Evolutionary conservation across 495 filamentous ascomycete genomes (phyloP).

Genomic region (Cetradonia linearis): DNA sequence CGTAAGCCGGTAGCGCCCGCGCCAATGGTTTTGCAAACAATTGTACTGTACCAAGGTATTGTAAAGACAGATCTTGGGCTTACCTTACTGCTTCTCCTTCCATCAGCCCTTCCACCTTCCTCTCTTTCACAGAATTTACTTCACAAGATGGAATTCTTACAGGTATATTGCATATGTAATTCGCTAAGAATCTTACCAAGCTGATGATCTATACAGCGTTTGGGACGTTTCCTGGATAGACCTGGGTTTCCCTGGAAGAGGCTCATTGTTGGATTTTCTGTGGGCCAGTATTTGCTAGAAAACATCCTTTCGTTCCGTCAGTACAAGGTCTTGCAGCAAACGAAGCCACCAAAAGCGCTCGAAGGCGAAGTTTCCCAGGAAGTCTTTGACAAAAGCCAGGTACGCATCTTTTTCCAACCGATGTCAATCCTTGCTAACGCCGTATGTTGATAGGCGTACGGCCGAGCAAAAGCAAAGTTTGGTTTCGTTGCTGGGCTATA

Average conservation of each 20-base stretch:
- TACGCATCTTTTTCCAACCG: conserved; percentile 27
- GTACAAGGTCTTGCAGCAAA: conserved; percentile 71
- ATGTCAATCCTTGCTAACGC: neutral
- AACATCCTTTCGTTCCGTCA: conserved; percentile 76
- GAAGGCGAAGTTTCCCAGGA: conserved; percentile 77
- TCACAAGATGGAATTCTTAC: conserved; percentile 18
- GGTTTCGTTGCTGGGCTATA: conserved; percentile 68
- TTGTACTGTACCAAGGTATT: neutral
- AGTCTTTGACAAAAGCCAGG: conserved; percentile 89
- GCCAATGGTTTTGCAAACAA: no score
- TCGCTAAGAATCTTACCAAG: neutral
- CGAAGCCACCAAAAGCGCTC: conserved; percentile 70
- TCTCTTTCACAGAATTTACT: neutral
- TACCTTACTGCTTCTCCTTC: neutral
- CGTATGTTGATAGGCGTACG: conserved; percentile 56
- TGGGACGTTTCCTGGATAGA: conserved; percentile 77
- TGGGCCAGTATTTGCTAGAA: conserved; percentile 82
- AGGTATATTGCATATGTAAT: conserved; percentile 12
- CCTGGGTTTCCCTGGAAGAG: conserved; percentile 95
- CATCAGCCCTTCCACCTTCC: neutral
- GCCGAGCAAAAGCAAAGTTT: conserved; percentile 88
- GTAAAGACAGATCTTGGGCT: conserved; percentile 9
- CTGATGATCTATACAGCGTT: conserved; percentile 46
- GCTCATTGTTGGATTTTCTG: conserved; percentile 83
- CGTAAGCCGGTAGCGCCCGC: no score